Percentiles rank a stretch among this genome's conserved stretches.
These are phyloP conservation scores for Cytospora chrysosperma DNA, from an alignment of 2,329 filamentous ascomycete genomes.

Conservation along the genomic window DNA sequence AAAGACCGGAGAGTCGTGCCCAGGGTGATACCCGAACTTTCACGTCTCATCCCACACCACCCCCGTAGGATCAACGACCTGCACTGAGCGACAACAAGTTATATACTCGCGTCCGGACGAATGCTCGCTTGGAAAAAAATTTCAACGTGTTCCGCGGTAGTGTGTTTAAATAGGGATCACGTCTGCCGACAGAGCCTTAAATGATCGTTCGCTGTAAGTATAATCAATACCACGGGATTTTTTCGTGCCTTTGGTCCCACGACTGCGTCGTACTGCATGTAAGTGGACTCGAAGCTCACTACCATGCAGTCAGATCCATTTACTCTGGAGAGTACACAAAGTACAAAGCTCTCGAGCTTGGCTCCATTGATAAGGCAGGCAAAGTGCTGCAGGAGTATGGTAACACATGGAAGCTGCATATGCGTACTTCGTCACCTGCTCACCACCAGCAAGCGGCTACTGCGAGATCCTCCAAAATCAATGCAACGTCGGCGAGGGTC, in stretches of 20 bases:
- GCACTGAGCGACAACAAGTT: not conserved
- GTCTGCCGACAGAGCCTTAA: not conserved
- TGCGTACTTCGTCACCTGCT: not conserved
- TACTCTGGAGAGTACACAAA: not conserved
- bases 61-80: not conserved
- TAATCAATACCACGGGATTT: not conserved
- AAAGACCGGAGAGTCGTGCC: not conserved
- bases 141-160: not conserved
- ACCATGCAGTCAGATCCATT: not conserved
- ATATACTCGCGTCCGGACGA: not conserved
- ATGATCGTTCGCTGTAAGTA: not conserved
- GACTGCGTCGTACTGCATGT: not conserved
- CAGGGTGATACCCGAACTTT: not conserved
- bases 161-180: not conserved
- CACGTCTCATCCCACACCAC: not conserved
- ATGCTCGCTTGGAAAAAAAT: not conserved
- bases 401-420: not conserved
- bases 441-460: not conserved
- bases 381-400: not conserved
- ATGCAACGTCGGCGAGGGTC: not conserved
- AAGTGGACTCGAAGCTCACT: not conserved
- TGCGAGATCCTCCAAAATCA: not conserved
- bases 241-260: not conserved
- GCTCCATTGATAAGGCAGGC: not conserved
- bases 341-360: not conserved